A percentile compares a stretch with the other conserved stretches of the same genome.
Conservation (phyloP, 345 rosid genomes). For the Melastoma malabathricum region DNA sequence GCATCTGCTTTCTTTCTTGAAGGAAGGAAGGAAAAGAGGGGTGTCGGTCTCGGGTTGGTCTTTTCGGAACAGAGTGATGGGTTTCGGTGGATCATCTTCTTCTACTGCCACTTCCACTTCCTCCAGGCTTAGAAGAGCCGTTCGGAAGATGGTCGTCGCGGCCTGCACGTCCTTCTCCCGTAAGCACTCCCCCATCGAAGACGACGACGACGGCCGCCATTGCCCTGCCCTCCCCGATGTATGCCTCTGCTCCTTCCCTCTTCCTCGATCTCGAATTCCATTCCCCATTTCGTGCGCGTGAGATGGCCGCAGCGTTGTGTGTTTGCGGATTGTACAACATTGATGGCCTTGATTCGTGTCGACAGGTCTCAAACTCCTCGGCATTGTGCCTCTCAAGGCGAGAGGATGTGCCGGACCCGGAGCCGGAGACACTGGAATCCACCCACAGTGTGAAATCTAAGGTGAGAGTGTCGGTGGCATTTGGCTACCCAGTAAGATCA, state of each 20-base stretch:
- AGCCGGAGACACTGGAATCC: slow-evolving; percentile 17
- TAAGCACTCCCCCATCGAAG: slow-evolving; percentile 17
- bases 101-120: slow-evolving; percentile 2
- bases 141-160: slow-evolving; percentile 46
- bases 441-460: slow-evolving; percentile 14
- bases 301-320: too few relatives aligned
- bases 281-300: too few relatives aligned
- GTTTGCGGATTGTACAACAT: too few relatives aligned
- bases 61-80: slow-evolving; percentile 3
- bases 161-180: slow-evolving; percentile 65
- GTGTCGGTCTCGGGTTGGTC: background rate
- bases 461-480: too few relatives aligned
- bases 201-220: too few relatives aligned
- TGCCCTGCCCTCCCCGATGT: too few relatives aligned
- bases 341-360: background rate
- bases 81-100: slow-evolving; percentile 28
- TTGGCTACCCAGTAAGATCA: too few relatives aligned
- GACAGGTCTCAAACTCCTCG: slow-evolving; percentile 33
- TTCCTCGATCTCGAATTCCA: too few relatives aligned
- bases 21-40: slow-evolving; percentile 3
- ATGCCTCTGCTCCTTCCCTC: background rate
- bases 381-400: slow-evolving; percentile 22
- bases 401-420: slow-evolving; percentile 10
- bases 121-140: slow-evolving; percentile 48
- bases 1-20: background rate